Evolutionary conservation across 495 filamentous ascomycete genomes (phyloP), one percentile per base, ranked within the genome.

Genomic region (Talaromyces wortmannii): DNA sequence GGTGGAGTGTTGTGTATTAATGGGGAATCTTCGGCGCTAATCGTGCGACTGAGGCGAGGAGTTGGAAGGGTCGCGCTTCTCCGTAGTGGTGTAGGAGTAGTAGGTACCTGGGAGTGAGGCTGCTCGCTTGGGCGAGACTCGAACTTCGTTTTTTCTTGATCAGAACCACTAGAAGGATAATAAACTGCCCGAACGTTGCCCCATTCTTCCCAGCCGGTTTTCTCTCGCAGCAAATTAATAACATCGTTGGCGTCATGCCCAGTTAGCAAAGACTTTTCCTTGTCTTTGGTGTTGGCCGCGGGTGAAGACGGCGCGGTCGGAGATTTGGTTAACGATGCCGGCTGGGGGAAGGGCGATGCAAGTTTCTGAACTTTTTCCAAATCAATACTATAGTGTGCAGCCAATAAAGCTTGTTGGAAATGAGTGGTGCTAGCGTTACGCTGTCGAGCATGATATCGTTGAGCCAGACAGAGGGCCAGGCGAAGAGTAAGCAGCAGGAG

Each of bases 321-420:
- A 30, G 59, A 53, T 59, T 68, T 67, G 52, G 60, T 65, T 50
- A 61, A 69, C 55, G 60, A 71, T 58, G 57, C 78, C 60, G 63
- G 86, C 78, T 88, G 94, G 7, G 85, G 75, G 64, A 97, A 96
- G 10, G 94, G 90, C 36, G 84, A 76, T 4, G 94, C 85, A 29
- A 97, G 73, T 63, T 87, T 87, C 45, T 89, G 84, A 50, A 99
- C 78, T 56, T 88, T 86, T 42, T 97, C 91, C 31, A 97, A 78
- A 62, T 95, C 89, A 68, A 98, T 92, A 61, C 91, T 92, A 76
- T 96, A 98, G 66, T 97, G 92, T 47, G 86, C 88, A 42, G 84
- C 81, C 43, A 98, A 71, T 46, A 97, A 71, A 50, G 83, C 80
- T 45, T 81, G 79, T 68, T 86, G 89, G n/a, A 89, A 72, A 55